A percentile compares a stretch with the other conserved stretches of the same genome.
phyloP scores from a whole-genome alignment of 495 filamentous ascomycete species.

The Hypoxylon subgilvum region DNA sequence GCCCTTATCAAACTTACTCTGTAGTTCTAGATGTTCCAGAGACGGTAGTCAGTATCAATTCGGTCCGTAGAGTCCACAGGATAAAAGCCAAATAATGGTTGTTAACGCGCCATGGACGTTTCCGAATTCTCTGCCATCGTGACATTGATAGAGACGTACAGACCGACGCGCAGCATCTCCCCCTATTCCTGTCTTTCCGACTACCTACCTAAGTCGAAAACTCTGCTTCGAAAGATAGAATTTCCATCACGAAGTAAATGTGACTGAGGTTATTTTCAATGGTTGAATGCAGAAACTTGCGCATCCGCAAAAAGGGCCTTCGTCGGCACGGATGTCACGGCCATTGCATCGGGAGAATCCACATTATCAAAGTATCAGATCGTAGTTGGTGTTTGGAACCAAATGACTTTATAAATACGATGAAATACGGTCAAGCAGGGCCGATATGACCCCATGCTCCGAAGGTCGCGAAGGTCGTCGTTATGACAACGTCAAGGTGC shows the following conservation, averaged over 20 bases:
- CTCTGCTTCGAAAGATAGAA: not conserved
- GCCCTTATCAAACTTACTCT: not conserved
- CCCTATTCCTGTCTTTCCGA: not conserved
- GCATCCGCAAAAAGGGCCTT: slow-evolving; percentile 1
- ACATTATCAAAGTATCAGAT: slow-evolving; percentile 1
- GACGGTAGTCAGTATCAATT: slow-evolving; percentile 7
- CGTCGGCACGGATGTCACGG: slow-evolving; percentile 7
- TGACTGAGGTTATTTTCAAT: not conserved
- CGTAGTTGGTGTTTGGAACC: slow-evolving; percentile 2
- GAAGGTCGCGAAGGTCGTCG: no score
- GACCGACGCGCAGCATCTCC: not conserved
- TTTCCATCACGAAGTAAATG: not conserved
- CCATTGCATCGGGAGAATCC: slow-evolving; percentile 8
- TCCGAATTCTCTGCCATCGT: slow-evolving; percentile 1
- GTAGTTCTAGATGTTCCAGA: not conserved
- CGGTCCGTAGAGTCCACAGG: slow-evolving; percentile 29
- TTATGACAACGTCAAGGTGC: no score
- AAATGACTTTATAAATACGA: no score
- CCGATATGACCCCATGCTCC: no score
- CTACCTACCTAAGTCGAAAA: not conserved
- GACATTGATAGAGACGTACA: not conserved
- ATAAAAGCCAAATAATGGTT: slow-evolving; percentile 14
- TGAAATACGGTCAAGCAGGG: no score
- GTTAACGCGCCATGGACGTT: not conserved
- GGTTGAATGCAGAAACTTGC: not conserved